Evolutionary conservation across 1,139 yeast genomes (phyloP), one percentile per base, ranked within the genome.

Genomic region (Saccharomyces hybrid): DNA sequence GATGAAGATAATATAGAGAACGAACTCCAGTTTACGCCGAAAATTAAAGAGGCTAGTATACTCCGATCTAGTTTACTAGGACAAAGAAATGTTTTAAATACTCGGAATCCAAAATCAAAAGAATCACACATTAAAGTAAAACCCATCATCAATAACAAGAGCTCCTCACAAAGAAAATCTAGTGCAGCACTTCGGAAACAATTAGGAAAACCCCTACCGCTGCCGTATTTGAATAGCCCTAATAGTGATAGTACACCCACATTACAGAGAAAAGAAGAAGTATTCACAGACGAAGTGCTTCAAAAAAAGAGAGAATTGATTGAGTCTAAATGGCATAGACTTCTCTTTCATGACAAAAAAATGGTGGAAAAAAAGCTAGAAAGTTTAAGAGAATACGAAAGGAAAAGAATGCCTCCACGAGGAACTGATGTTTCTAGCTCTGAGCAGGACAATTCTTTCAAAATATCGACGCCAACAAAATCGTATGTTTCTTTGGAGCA

Each of bases 181-280:
- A 38, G 44, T 11, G 44, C 44, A 9, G 44, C 6, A 20, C 44
- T 38, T 9, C 44, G 44, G 3, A 38, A 38, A 38, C 44, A 38
- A 20, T 59, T 72, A 3, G 75, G 75, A 1, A 70, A 68, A 13
- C 75, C 75, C 3, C 42, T 71, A 28, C 75, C 75, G 4, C 58
- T 72, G 41, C 74, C 73, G 1, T 72, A 72, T 50, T 48, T 65
- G 44, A 49, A 56, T 13, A 47, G 50, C 5, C 25, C 41, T 13
- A n/a, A n/a, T 4, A 27, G 27, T 14, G 49, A 7, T 13, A 28
- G 8, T 3, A 5, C 16, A 4, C 16, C 27, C 13, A 26, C 47
- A 9, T 28, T 32, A 16, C 44, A 26, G 23, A 41, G 27, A 31
- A 16, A 34, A 6, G 53, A 44, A 2, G 23, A 32, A 48, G 16